Evolutionary conservation across 2,329 filamentous ascomycete genomes (phyloP).

Genomic region (Verticillium tricorpus): DNA sequence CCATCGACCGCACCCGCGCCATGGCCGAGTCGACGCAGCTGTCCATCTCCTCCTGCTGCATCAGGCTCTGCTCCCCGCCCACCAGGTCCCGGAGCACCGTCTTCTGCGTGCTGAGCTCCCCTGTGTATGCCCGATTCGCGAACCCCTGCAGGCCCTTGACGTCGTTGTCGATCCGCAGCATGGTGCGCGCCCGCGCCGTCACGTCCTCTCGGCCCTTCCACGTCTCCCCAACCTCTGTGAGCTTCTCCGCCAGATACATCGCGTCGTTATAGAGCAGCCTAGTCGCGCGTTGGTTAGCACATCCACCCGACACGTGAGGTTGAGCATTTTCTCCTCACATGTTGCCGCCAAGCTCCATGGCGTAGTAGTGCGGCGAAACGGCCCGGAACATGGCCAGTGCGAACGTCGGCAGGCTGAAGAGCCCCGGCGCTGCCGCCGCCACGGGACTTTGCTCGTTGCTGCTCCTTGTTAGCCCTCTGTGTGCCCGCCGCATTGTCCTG

Average conservation of each 20-base stretch:
- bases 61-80: conserved; percentile 55
- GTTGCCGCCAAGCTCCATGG: conserved; percentile 54
- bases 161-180: conserved; percentile 57
- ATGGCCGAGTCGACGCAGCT: conserved; percentile 49
- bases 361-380: conserved; percentile 70
- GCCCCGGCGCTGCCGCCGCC: conserved; percentile 60
- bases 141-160: conserved; percentile 55
- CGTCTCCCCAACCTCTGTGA: conserved; percentile 40
- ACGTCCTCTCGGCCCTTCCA: conserved; percentile 54
- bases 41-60: conserved; percentile 52
- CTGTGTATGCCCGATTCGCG: conserved; percentile 56
- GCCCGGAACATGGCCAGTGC: conserved; percentile 76
- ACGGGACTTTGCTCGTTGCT: conserved; percentile 51
- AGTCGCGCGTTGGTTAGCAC: conserved; percentile 18
- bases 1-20: conserved; percentile 47
- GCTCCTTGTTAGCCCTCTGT: conserved; percentile 7
- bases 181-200: conserved; percentile 41
- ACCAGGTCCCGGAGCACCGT: conserved; percentile 58
- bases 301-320: not conserved
- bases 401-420: conserved; percentile 69
- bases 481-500: not conserved
- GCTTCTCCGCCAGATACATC: conserved; percentile 55
- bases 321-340: conserved; percentile 45
- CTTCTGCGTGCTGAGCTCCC: conserved; percentile 57
- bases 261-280: conserved; percentile 67